These are phyloP conservation scores for Paecilomyces sp. DNA, from an alignment of 2,329 filamentous ascomycete genomes.

Conservation along the genomic window DNA sequence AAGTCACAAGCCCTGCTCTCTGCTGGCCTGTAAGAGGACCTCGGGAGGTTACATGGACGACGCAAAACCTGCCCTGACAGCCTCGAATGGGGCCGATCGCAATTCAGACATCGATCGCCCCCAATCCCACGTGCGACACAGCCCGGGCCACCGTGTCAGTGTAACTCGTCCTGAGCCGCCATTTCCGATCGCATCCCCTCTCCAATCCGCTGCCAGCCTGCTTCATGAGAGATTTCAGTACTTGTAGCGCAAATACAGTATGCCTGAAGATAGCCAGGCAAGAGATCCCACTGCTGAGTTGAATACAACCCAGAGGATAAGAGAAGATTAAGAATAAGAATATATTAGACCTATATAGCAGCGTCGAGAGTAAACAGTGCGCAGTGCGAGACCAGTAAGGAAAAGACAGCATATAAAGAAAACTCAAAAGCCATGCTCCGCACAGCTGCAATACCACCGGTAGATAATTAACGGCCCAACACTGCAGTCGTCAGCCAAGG, in stretches of 20 bases:
- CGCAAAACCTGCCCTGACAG: neutral
- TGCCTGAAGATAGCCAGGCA: neutral
- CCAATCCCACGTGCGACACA: neutral
- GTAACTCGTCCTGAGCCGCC: neutral
- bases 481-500: neutral
- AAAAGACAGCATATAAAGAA: neutral
- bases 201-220: too few relatives aligned
- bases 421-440: neutral
- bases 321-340: neutral
- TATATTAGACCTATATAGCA: neutral
- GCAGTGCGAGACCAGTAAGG: neutral
- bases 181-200: neutral
- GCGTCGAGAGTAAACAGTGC: neutral
- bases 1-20: neutral
- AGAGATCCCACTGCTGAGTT: neutral
- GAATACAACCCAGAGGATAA: too few relatives aligned
- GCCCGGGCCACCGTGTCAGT: neutral
- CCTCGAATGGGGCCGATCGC: neutral
- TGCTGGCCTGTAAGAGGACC: neutral
- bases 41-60: neutral
- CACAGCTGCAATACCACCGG: neutral
- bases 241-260: neutral
- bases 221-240: neutral
- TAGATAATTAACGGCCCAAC: neutral
- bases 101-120: neutral